Conservation (phyloP, 441 rosid species). For the Rhodomyrtus psidioides region DNA sequence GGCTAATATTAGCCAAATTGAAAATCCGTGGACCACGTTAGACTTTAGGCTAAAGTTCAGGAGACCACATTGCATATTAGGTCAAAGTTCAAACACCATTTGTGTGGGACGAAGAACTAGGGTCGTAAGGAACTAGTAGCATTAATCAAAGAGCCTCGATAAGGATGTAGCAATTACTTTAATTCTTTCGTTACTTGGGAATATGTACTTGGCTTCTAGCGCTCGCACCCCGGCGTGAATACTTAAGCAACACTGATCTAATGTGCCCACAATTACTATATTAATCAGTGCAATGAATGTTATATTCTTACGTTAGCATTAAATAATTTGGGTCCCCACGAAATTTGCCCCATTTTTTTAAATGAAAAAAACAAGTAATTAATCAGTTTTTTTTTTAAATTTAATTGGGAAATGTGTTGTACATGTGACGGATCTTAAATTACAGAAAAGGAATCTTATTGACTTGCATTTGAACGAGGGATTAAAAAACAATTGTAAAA, state of each 20-base stretch:
- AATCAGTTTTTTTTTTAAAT: not conserved
- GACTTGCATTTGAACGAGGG: constrained; percentile 21
- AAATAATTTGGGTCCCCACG: not conserved
- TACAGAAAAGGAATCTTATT: constrained; percentile 29
- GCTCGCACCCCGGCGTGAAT: constrained; percentile 24
- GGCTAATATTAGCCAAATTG: too few species aligned
- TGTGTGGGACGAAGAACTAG: too few species aligned
- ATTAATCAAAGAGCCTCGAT: not conserved
- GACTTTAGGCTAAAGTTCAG: too few species aligned
- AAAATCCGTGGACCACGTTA: too few species aligned
- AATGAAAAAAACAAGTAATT: not conserved
- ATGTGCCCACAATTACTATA: not conserved
- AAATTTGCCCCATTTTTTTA: not conserved
- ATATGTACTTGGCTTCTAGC: constrained; percentile 14
- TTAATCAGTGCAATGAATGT: not conserved
- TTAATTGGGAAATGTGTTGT: not conserved
- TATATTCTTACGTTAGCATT: not conserved
- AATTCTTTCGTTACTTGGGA: not conserved
- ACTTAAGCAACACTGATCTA: constrained; percentile 2
- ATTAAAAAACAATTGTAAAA: not conserved
- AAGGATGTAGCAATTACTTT: not conserved
- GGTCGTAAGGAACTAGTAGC: not conserved
- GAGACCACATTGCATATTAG: too few species aligned
- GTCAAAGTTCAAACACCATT: too few species aligned
- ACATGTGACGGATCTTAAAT: constrained; percentile 1